Evolutionary conservation across 805 yeast genomes (phyloP).

Genomic region (Candida patagonica): DNA sequence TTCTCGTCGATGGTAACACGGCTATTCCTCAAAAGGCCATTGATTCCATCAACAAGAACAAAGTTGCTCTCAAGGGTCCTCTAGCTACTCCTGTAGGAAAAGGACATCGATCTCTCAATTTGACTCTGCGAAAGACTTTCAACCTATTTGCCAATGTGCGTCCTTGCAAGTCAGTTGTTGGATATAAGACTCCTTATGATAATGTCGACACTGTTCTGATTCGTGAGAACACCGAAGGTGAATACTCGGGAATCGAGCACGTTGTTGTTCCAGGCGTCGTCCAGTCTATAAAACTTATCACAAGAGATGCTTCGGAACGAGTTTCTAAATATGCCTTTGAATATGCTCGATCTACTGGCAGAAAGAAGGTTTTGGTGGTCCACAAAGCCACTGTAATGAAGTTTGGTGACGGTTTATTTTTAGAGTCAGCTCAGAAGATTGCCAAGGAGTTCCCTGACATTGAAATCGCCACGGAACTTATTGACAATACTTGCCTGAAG

Average conservation of each 20-base stretch:
- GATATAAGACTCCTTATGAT: slow-evolving; percentile 83
- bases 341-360: slow-evolving; percentile 82
- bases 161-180: slow-evolving; percentile 89
- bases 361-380: slow-evolving; percentile 84
- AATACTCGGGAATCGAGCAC: slow-evolving; percentile 98
- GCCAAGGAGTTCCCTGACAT: slow-evolving; percentile 90
- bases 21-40: slow-evolving; percentile 89
- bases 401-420: slow-evolving; percentile 95
- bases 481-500: slow-evolving; percentile 91
- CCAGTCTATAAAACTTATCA: slow-evolving; percentile 94
- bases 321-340: slow-evolving; percentile 96
- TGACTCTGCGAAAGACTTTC: slow-evolving; percentile 95
- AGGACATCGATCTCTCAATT: slow-evolving; percentile 95
- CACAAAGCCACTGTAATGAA: slow-evolving; percentile 99
- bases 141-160: slow-evolving; percentile 93
- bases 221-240: slow-evolving; percentile 99
- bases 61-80: slow-evolving; percentile 96
- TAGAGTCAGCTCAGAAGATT: slow-evolving; percentile 80
- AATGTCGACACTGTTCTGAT: slow-evolving; percentile 91
- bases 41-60: slow-evolving; percentile 82
- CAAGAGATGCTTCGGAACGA: slow-evolving; percentile 92
- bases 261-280: slow-evolving; percentile 97
- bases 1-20: slow-evolving; percentile 83
- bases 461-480: slow-evolving; percentile 71
- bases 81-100: slow-evolving; percentile 98